A percentile compares a stretch with the other conserved stretches of the same genome.
These are phyloP conservation scores for Dryadomyces quercivorus DNA, from an alignment of 2,329 filamentous ascomycete species.

Conservation along the genomic window DNA sequence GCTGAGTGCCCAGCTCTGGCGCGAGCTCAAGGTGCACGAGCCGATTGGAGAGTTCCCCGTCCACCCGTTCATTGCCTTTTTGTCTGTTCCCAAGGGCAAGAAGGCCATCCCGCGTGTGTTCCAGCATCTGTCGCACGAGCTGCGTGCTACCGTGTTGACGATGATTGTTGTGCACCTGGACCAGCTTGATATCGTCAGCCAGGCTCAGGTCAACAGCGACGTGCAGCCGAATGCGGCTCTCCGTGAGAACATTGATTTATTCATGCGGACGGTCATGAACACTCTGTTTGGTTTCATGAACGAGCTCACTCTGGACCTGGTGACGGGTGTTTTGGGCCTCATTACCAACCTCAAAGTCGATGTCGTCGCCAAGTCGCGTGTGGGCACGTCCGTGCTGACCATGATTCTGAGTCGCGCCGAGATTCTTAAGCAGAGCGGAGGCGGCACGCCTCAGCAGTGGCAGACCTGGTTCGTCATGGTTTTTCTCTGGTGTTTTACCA, in stretches of 20 bases:
- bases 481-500: background rate
- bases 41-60: constrained; percentile 65
- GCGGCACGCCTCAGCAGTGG: constrained; percentile 60
- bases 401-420: constrained; percentile 92
- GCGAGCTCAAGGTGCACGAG: constrained; percentile 81
- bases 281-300: constrained; percentile 82
- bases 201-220: constrained; percentile 63
- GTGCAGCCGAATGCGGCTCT: constrained; percentile 59
- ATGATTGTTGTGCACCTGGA: constrained; percentile 94
- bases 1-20: constrained; percentile 76
- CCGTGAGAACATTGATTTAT: constrained; percentile 87
- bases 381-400: constrained; percentile 81
- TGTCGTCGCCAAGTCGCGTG: constrained; percentile 71
- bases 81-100: constrained; percentile 92
- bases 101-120: constrained; percentile 92
- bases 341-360: constrained; percentile 77
- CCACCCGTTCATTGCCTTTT: constrained; percentile 92
- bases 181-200: constrained; percentile 76
- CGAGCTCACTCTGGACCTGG: constrained; percentile 81
- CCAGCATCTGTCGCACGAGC: constrained; percentile 81
- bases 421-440: constrained; percentile 72
- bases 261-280: constrained; percentile 78
- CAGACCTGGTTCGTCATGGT: constrained; percentile 55
- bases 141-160: constrained; percentile 88
- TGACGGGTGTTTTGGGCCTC: constrained; percentile 78